A percentile compares a stretch with the other conserved stretches of the same genome.
phyloP scores from a whole-genome alignment of 208 protist genomes.

The Strigomonas culicis region DNA sequence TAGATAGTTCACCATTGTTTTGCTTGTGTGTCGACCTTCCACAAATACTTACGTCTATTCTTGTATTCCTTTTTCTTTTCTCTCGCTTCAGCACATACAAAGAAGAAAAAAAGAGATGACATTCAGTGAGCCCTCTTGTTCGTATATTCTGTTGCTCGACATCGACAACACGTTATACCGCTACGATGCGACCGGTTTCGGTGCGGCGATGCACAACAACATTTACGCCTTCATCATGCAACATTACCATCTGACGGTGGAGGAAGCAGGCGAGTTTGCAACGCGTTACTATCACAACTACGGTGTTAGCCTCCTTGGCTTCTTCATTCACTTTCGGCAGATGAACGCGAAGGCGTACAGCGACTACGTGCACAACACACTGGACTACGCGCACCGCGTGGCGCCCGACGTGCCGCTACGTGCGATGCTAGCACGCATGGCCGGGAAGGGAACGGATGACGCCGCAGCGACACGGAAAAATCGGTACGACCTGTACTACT shows the following conservation, averaged over 20 bases:
- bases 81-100: not conserved
- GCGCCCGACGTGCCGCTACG: not conserved
- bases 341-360: slow-evolving; percentile 56
- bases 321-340: slow-evolving; percentile 3
- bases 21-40: not conserved
- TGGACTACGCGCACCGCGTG: slow-evolving; percentile 25
- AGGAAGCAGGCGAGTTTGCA: slow-evolving; percentile 33
- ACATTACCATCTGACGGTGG: slow-evolving; percentile 22
- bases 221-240: slow-evolving; percentile 42
- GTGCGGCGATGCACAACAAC: slow-evolving; percentile 43
- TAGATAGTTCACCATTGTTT: not conserved
- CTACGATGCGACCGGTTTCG: slow-evolving; percentile 45
- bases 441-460: too few relatives aligned
- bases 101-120: slow-evolving; percentile 2
- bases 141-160: slow-evolving; percentile 61
- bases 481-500: slow-evolving; percentile 54
- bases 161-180: slow-evolving; percentile 81
- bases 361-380: slow-evolving; percentile 58
- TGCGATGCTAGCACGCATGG: not conserved
- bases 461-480: not conserved
- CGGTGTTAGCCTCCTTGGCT: slow-evolving; percentile 56
- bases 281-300: slow-evolving; percentile 43
- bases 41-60: not conserved
- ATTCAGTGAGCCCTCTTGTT: not conserved
- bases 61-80: slow-evolving; percentile 4